Conservation (phyloP, 1,284 basidiomycete genomes). For the Abortiporus biennis region DNA sequence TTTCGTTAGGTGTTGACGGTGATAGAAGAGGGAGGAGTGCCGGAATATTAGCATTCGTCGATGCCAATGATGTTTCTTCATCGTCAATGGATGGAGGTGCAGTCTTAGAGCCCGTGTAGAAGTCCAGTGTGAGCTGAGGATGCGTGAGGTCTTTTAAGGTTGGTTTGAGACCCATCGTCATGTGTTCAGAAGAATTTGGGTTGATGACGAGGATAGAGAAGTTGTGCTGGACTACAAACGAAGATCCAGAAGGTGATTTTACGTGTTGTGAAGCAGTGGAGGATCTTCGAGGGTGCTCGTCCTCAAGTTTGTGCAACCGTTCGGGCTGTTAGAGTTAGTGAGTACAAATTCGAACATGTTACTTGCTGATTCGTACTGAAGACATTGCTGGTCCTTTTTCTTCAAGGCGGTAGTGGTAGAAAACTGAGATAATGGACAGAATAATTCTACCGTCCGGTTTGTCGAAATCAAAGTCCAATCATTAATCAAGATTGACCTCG, state of each 20-base stretch:
- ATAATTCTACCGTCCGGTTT: too few relatives aligned
- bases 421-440: too few relatives aligned
- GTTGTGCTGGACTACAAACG: too few relatives aligned
- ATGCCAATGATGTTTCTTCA: slow-evolving; percentile 29
- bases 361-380: too few relatives aligned
- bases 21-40: slow-evolving; percentile 14
- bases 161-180: slow-evolving; percentile 33
- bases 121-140: slow-evolving; percentile 14
- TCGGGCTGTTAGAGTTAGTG: too few relatives aligned
- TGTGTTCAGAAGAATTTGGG: slow-evolving; percentile 40
- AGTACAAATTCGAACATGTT: too few relatives aligned
- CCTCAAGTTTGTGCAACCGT: background rate
- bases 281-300: background rate
- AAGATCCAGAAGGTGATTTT: background rate
- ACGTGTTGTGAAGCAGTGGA: background rate
- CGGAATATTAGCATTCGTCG: slow-evolving; percentile 30
- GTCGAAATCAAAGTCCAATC: too few relatives aligned
- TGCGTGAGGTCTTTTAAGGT: slow-evolving; percentile 27
- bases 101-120: slow-evolving; percentile 31
- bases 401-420: too few relatives aligned
- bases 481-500: too few relatives aligned
- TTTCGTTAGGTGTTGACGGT: background rate
- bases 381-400: too few relatives aligned
- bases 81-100: slow-evolving; percentile 37
- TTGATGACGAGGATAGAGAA: slow-evolving; percentile 38